Base-by-base conservation (phyloP, 2,329 filamentous ascomycete genomes). In the Aspergillus sp. region DNA sequence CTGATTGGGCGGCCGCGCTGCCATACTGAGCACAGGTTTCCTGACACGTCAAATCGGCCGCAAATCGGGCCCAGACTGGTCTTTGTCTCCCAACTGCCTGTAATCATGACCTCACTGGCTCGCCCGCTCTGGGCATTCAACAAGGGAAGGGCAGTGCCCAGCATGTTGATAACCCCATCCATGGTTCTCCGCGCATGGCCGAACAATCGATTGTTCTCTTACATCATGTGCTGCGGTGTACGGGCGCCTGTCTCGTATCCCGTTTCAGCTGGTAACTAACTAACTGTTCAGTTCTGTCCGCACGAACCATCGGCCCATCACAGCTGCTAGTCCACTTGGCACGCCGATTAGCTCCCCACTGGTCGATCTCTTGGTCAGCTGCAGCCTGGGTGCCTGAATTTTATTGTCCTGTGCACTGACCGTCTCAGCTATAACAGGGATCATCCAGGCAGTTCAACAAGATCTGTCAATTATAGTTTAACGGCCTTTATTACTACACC, bases 21-120 rank as follows among this genome's bases (percentile, higher is more conserved):
- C 26, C 26, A 38, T 17, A 39, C 36, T 26, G 38, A 53, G 41
- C 43, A 34, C 43, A 34, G 49, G 17, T 52, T 43, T 26, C 39
- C 36, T 48, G 53, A 55, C 53, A 55, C 53, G 53, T 55, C 53
- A 55, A 55, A 55, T 49, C 24, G 30, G n/a, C 11, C 34, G 43
- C 24, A 34, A 43, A 15, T 53, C 36, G 41, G 50, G 53, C 38
- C 53, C 50, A 47, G 53, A 55, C 53, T 55, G 53, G 47, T 34
- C 53, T 24, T 3, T 26, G 39, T 12, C 38, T 30, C 26, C 26
- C 9, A 30, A 42, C 32, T 50, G 9, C 34, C 32, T 24, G 42
- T 44, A 48, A 55, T 55, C 44, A 48, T 55, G 53, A 48, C 36
- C 39, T 55, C 53, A 55, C 30, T 13, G 9, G n/a, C 36, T n/a